Percentiles rank a stretch among this genome's conserved stretches.
phyloP scores from a whole-genome alignment of 768 basidiomycete genomes.

The Butyriboletus loyo region DNA sequence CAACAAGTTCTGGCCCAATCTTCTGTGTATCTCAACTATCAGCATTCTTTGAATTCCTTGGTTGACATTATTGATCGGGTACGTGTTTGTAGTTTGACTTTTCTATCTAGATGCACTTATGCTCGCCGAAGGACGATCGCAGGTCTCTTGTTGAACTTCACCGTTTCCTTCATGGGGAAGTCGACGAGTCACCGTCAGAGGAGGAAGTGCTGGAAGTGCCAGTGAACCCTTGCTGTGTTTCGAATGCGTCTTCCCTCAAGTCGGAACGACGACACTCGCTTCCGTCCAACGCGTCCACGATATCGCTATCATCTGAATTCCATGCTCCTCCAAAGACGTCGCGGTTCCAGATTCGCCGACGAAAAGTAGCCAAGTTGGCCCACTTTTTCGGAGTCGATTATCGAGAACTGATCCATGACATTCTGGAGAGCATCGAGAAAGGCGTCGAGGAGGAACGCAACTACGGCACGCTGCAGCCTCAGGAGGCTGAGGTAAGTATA shows the following conservation, averaged over 20 bases:
- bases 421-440: slow-evolving; percentile 78
- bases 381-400: slow-evolving; percentile 89
- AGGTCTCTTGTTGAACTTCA: slow-evolving; percentile 73
- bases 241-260: slow-evolving; percentile 41
- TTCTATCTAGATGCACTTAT: slow-evolving; percentile 3
- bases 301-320: slow-evolving; percentile 56
- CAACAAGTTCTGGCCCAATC: slow-evolving; percentile 34
- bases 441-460: slow-evolving; percentile 67
- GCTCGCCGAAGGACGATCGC: slow-evolving; percentile 59
- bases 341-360: slow-evolving; percentile 65
- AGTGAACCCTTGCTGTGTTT: slow-evolving; percentile 23
- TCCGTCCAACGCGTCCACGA: slow-evolving; percentile 59
- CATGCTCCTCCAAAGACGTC: slow-evolving; percentile 36
- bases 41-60: slow-evolving; percentile 78
- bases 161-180: slow-evolving; percentile 51
- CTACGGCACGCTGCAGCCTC: slow-evolving; percentile 59
- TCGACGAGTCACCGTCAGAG: slow-evolving; percentile 20
- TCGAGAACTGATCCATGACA: slow-evolving; percentile 69
- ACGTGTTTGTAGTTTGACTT: slow-evolving; percentile 28
- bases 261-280: slow-evolving; percentile 70
- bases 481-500: slow-evolving; percentile 66
- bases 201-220: slow-evolving; percentile 11
- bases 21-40: slow-evolving; percentile 69
- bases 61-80: slow-evolving; percentile 78
- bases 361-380: slow-evolving; percentile 78